Conservation (phyloP, 2,329 filamentous ascomycete genomes). For the Acephala macrosclerotiorum region DNA sequence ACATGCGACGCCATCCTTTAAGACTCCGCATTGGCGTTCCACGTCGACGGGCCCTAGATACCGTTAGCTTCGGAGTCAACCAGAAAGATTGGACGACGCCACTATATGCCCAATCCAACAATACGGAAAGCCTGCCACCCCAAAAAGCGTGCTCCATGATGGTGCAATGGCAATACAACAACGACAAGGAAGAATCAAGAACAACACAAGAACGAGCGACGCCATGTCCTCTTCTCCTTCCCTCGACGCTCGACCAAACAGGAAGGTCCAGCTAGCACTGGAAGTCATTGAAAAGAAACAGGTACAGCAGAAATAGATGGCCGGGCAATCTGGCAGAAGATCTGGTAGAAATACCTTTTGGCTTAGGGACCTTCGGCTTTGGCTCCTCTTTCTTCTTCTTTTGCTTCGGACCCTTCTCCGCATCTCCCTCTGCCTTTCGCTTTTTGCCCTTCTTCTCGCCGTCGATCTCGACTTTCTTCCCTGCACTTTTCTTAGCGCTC, state of each 20-base stretch:
- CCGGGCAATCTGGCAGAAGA: constrained; percentile 2
- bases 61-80: constrained; percentile 20
- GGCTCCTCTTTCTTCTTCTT: constrained; percentile 97
- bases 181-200: neutral
- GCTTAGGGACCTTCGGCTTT: constrained; percentile 82
- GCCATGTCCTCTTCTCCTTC: neutral
- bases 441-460: constrained; percentile 74
- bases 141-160: too few species aligned
- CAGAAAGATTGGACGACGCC: constrained; percentile 2
- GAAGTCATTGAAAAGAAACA: neutral
- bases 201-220: neutral
- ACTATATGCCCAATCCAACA: neutral
- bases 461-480: constrained; percentile 69
- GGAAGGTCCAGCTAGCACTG: neutral
- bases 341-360: constrained; percentile 66
- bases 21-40: constrained; percentile 90
- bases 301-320: neutral
- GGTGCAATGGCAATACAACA: neutral
- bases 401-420: constrained; percentile 83
- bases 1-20: constrained; percentile 85
- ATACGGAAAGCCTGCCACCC: too few species aligned
- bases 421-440: constrained; percentile 76
- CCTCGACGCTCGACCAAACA: neutral
- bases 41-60: constrained; percentile 82
- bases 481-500: constrained; percentile 67